Conservation (phyloP, 2,329 filamentous ascomycete species). For the Fonsecaea erecta region DNA sequence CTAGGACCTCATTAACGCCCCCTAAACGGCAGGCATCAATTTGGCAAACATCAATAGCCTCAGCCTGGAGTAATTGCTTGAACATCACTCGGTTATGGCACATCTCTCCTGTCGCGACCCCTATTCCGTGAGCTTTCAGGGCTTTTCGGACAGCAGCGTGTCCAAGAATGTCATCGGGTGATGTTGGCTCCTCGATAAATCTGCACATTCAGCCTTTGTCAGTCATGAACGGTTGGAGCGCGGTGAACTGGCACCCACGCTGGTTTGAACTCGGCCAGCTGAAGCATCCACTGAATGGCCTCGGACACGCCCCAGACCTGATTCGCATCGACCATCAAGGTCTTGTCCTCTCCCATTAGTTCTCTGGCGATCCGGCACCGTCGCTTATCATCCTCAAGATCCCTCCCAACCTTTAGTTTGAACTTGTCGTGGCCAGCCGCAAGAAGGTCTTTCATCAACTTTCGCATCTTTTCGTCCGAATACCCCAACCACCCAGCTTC, state of each 20-base stretch:
- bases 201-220: slow-evolving; percentile 51
- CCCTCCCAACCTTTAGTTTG: slow-evolving; percentile 36
- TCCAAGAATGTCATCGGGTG: slow-evolving; percentile 35
- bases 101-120: slow-evolving; percentile 37
- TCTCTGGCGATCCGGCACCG: slow-evolving; percentile 27
- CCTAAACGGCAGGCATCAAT: slow-evolving; percentile 34
- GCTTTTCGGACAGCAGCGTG: slow-evolving; percentile 35
- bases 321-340: slow-evolving; percentile 37
- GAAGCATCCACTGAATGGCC: slow-evolving; percentile 37
- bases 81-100: slow-evolving; percentile 37
- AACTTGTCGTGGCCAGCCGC: slow-evolving; percentile 76
- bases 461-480: slow-evolving; percentile 79
- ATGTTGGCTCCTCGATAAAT: slow-evolving; percentile 43
- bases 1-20: slow-evolving; percentile 62
- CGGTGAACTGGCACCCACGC: not conserved
- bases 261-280: slow-evolving; percentile 34
- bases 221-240: not conserved
- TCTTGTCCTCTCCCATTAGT: slow-evolving; percentile 59
- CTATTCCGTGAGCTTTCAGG: slow-evolving; percentile 46
- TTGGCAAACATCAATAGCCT: slow-evolving; percentile 30
- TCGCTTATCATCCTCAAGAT: slow-evolving; percentile 30
- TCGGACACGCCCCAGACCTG: slow-evolving; percentile 36
- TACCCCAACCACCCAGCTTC: slow-evolving; percentile 92
- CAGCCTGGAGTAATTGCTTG: slow-evolving; percentile 37
- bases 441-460: slow-evolving; percentile 74